A percentile compares a stretch with the other conserved stretches of the same genome.
These are phyloP conservation scores for Cytospora piceicola DNA, from an alignment of 2,329 filamentous ascomycete genomes.

Conservation along the genomic window DNA sequence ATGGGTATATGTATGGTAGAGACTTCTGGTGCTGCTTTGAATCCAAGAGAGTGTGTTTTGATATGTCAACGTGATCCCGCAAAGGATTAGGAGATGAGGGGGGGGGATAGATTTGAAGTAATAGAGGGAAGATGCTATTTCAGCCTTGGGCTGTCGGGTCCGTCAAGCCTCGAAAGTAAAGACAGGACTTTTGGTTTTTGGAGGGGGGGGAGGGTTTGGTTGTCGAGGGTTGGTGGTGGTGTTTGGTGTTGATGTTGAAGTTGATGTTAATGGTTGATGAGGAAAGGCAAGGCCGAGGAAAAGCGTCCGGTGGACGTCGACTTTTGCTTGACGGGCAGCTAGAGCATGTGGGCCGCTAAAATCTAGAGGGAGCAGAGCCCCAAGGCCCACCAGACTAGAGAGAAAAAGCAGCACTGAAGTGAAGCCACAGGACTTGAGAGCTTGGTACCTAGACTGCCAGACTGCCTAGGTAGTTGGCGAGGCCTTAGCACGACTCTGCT, in stretches of 20 bases:
- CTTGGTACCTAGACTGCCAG: no score
- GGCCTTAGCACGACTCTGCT: background rate
- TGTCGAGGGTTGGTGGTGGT: background rate
- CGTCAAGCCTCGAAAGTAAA: background rate
- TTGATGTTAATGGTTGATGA: background rate
- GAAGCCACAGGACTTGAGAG: background rate
- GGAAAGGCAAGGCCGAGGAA: background rate
- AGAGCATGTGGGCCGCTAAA: conserved; percentile 3
- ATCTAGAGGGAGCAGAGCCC: background rate
- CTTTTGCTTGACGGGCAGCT: conserved; percentile 3
- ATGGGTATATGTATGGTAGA: background rate
- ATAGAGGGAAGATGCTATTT: background rate
- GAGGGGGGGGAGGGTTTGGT: background rate
- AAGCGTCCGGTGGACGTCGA: background rate
- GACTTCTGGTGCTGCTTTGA: background rate
- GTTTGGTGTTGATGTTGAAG: background rate
- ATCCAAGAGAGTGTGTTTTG: background rate
- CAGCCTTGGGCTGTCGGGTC: background rate
- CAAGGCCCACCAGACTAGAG: background rate
- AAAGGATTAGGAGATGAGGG: background rate
- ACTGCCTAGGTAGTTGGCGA: background rate
- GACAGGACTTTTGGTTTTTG: no score
- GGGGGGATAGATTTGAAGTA: background rate
- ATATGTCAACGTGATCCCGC: background rate
- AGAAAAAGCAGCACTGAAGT: background rate